Evolutionary conservation across 2,329 filamentous ascomycete species (phyloP).

Genomic region (Dactylellina leptospora): DNA sequence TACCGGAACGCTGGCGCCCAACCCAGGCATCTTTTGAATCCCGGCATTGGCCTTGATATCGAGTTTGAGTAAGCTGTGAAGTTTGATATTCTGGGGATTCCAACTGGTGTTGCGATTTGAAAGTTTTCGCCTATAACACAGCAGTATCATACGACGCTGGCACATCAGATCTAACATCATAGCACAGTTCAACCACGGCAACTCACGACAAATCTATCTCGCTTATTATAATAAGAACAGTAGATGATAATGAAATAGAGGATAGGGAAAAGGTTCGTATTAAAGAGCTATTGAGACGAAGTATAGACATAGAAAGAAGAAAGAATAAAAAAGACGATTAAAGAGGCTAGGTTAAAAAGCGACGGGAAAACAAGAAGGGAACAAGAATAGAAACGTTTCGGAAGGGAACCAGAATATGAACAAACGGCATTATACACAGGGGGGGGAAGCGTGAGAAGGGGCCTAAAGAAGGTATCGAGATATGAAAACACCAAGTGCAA

Average conservation of each 20-base stretch:
- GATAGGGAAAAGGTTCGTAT: constrained; percentile 17
- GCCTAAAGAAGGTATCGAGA: constrained; percentile 35
- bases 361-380: constrained; percentile 26
- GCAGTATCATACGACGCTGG: constrained; percentile 33
- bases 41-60: constrained; percentile 30
- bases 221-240: too few relatives aligned
- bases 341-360: constrained; percentile 27
- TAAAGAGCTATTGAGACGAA: constrained; percentile 29
- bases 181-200: too few relatives aligned
- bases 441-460: constrained; percentile 15
- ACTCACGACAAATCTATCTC: too few relatives aligned
- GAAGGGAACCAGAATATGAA: constrained; percentile 21
- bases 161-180: too few relatives aligned
- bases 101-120: constrained; percentile 34
- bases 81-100: constrained; percentile 2
- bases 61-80: constrained; percentile 39
- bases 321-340: constrained; percentile 32
- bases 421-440: constrained; percentile 24
- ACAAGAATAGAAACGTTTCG: constrained; percentile 37
- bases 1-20: neutral
- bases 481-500: constrained; percentile 33
- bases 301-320: constrained; percentile 46
- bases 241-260: neutral
- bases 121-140: constrained; percentile 22
- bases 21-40: neutral